Evolutionary conservation across 495 filamentous ascomycete genomes (phyloP).

Genomic region (Penicillium herquei): DNA sequence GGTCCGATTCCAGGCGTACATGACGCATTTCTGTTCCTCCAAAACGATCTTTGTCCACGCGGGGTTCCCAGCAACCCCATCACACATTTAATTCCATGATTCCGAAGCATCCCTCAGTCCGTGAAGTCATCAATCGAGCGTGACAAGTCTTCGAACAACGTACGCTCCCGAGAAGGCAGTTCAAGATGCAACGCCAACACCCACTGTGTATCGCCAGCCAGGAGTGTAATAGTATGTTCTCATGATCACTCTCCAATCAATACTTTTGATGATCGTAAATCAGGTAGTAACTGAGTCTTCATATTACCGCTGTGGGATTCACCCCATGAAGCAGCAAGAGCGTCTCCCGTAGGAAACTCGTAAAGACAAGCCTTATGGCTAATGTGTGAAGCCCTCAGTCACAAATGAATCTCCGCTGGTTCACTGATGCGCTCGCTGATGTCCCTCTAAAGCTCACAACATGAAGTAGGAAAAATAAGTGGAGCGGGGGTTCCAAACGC

Average conservation of each 20-base stretch:
- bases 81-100: not conserved
- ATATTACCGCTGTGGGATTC: constrained; percentile 20
- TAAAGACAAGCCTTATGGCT: not conserved
- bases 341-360: not conserved
- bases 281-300: constrained; percentile 1
- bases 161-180: constrained; percentile 1
- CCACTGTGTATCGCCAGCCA: constrained; percentile 11
- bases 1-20: not conserved
- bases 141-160: constrained; percentile 13
- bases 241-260: constrained; percentile 8
- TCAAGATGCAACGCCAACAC: constrained; percentile 7
- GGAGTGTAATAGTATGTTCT: constrained; percentile 9
- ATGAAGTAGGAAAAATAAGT: constrained; percentile 15
- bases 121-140: constrained; percentile 9
- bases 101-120: not conserved
- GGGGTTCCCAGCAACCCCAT: not conserved
- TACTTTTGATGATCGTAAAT: not conserved
- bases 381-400: constrained; percentile 2
- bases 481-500: constrained; percentile 23
- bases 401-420: constrained; percentile 28
- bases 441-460: constrained; percentile 33
- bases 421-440: constrained; percentile 66
- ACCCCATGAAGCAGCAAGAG: constrained; percentile 21
- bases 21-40: not conserved
- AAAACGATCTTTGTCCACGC: not conserved